phyloP scores from a whole-genome alignment of 805 yeast species.

The Ogataea trehalophila region DNA sequence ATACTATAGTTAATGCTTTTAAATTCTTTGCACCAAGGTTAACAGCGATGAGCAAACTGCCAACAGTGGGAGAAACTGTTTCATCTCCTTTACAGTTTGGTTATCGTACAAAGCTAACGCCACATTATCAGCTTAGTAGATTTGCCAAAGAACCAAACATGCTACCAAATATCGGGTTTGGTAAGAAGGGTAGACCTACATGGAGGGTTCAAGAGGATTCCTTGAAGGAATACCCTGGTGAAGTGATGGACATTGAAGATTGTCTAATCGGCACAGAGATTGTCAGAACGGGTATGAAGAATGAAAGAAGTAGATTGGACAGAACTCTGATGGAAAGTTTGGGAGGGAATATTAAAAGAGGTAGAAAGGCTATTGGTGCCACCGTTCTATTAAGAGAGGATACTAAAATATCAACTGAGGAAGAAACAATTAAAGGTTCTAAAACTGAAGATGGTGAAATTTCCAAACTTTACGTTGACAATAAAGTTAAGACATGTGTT shows the following conservation, averaged over 20 bases:
- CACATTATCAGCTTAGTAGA: constrained; percentile 84
- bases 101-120: constrained; percentile 92
- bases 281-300: constrained; percentile 65
- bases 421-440: constrained; percentile 42
- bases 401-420: constrained; percentile 38
- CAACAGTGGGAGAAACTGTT: constrained; percentile 46
- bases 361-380: constrained; percentile 56
- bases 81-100: constrained; percentile 69
- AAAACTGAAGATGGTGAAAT: constrained; percentile 35
- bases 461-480: constrained; percentile 31
- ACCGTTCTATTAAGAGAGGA: constrained; percentile 82
- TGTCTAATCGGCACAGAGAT: constrained; percentile 84
- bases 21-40: constrained; percentile 65
- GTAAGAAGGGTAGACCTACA: constrained; percentile 71
- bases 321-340: constrained; percentile 28
- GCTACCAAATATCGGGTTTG: constrained; percentile 81
- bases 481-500: constrained; percentile 60
- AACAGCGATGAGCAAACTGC: constrained; percentile 40
- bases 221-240: constrained; percentile 40
- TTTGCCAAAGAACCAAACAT: constrained; percentile 12
- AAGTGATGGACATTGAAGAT: constrained; percentile 91
- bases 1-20: constrained; percentile 79
- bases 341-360: constrained; percentile 16
- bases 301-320: constrained; percentile 58
- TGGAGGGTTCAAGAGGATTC: constrained; percentile 48